Evolutionary conservation across 2,329 filamentous ascomycete genomes (phyloP), one percentile per base, ranked within the genome.

Genomic region (Malbranchea zuffiana): DNA sequence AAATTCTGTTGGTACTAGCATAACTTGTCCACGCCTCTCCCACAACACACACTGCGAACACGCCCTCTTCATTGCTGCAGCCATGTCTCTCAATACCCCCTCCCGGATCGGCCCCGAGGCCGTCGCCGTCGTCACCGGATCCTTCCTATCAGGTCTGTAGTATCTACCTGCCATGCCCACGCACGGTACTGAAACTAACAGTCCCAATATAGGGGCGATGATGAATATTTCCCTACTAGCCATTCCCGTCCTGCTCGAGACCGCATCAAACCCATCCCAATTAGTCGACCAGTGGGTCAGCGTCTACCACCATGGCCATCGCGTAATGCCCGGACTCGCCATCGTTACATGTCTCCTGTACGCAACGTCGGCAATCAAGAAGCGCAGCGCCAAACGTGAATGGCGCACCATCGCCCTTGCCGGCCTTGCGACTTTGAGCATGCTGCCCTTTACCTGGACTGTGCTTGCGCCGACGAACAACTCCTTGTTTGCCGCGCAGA

Each of bases 391-490:
- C 10, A 23, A 42, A 5, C 29, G 37, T 16, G 35, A 35, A 18
- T 51, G 46, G 46, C 4, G 17, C 11, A 7, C 31, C 6, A 44
- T 39, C 27, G 44, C 43, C 1, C 19, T 47, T 6, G 56, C 54
- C 3, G 54, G 45, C 16, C 27, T 44, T 1, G 40, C 44, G 3
- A 59, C 58, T 2, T 31, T 61, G 10, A 26, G 28, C 26, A 60
- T 61, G 42, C 44, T 60, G 12, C 59, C 60, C 1, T 63, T 60
- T 36, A 62, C 60, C 2, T 60, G 50, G 56, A 13, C 55, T 7
- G 37, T 52, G 16, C 59, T 61, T 55, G 47, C 35, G 11, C 50
- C 55, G 2, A 60, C 56, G 3, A 63, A 61, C 35, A 47, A 57
- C 35, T 33, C 18, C 17, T 42, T 57, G 18, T 56, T 57, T 35